Percentiles rank a stretch among this genome's conserved stretches.
Conservation (phyloP, 116 monocot species). For the Posidonia oceanica region DNA sequence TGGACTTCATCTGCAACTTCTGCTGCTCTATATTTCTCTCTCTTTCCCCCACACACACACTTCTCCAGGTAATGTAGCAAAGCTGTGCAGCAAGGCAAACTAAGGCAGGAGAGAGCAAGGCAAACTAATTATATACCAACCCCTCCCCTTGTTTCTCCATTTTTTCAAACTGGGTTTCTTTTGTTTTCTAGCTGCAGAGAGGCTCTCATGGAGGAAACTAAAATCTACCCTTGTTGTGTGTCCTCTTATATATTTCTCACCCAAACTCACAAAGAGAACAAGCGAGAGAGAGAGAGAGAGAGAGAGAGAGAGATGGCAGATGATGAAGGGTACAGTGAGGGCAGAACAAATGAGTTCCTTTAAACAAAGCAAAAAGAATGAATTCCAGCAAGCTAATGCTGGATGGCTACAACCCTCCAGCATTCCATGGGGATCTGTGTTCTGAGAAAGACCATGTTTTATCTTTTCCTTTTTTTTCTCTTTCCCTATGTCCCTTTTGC, state of each 20-base stretch:
- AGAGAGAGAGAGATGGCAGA: not conserved
- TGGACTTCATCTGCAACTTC: constrained; percentile 53
- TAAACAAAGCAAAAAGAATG: constrained; percentile 68
- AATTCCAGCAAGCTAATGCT: constrained; percentile 48
- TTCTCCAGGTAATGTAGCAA: constrained; percentile 13
- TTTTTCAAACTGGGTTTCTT: constrained; percentile 9
- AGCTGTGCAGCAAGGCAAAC: constrained; percentile 1
- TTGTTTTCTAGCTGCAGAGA: constrained; percentile 9
- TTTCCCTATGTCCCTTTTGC: constrained; percentile 9
- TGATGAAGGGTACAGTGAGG: not conserved
- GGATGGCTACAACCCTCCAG: constrained; percentile 18
- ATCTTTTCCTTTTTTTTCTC: constrained; percentile 13
- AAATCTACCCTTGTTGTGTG: constrained; percentile 8
- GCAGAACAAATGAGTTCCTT: constrained; percentile 22
- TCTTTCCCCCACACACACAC: not conserved
- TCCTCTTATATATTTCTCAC: not conserved
- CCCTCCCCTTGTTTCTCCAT: constrained; percentile 4
- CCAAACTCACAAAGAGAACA: not conserved
- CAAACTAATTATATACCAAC: constrained; percentile 15
- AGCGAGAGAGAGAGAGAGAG: not conserved
- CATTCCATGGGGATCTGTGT: constrained; percentile 90
- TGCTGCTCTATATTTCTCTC: not conserved
- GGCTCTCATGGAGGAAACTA: not conserved
- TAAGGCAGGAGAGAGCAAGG: not conserved
- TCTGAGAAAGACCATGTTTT: constrained; percentile 39